Evolutionary conservation across 257 asterid genomes (phyloP).

Genomic region (Salvia hispanica): DNA sequence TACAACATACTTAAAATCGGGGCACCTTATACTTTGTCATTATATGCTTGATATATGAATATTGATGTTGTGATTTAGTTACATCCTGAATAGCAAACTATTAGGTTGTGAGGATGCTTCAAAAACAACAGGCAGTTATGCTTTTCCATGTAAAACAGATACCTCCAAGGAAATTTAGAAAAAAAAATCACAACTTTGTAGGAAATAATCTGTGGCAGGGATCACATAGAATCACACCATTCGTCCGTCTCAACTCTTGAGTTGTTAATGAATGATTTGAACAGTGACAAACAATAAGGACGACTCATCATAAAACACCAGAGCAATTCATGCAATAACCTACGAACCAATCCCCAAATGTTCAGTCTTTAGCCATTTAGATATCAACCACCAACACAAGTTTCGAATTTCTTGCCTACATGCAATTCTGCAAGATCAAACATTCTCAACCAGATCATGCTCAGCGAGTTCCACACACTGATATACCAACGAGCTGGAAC

Average conservation of each 20-base stretch:
- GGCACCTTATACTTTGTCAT: not conserved
- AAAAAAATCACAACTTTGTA: not conserved
- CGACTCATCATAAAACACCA: not conserved
- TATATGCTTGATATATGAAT: not conserved
- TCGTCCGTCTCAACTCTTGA: not conserved
- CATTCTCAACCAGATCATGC: not conserved
- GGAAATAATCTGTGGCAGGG: not conserved
- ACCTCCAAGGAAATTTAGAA: not conserved
- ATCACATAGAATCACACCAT: slow-evolving; percentile 1
- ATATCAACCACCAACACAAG: not conserved
- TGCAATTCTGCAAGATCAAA: not conserved
- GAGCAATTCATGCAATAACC: not conserved
- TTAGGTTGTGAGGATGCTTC: not conserved
- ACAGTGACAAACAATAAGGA: not conserved
- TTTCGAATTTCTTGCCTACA: not conserved
- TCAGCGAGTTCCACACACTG: not conserved
- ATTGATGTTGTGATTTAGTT: not conserved
- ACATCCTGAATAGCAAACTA: not conserved
- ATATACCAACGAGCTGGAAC: not conserved
- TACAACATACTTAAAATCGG: not conserved
- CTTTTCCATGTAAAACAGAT: not conserved
- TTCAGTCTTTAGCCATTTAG: not conserved
- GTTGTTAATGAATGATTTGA: not conserved
- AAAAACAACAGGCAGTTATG: not conserved
- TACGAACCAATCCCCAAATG: not conserved